Evolutionary conservation across 306 rosid species (phyloP).

Genomic region (Lotus japonicus): DNA sequence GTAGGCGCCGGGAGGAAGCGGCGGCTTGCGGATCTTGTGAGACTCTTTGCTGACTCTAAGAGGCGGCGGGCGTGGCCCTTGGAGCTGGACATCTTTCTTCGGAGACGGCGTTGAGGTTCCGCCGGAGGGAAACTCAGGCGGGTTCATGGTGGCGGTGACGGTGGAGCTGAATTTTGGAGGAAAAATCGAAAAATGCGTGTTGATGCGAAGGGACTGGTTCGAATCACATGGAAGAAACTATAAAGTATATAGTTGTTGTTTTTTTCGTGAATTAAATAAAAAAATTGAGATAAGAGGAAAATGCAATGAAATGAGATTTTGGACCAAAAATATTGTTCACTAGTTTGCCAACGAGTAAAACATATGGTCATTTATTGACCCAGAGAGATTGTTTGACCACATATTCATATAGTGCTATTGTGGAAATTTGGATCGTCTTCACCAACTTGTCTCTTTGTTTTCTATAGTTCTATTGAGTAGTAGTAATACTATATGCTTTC

Average conservation of each 20-base stretch:
- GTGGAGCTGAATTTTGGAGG: background rate
- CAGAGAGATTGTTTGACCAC: background rate
- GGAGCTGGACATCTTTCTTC: slow-evolving; percentile 54
- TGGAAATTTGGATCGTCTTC: no score
- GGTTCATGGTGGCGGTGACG: slow-evolving; percentile 34
- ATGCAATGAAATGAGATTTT: background rate
- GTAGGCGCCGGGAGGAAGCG: slow-evolving; percentile 30
- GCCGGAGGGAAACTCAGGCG: slow-evolving; percentile 29
- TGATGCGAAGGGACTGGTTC: background rate
- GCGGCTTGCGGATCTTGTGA: slow-evolving; percentile 72
- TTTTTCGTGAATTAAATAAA: background rate
- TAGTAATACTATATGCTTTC: no score
- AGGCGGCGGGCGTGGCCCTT: slow-evolving; percentile 78
- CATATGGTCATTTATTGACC: slow-evolving; percentile 21
- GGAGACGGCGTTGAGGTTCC: slow-evolving; percentile 31
- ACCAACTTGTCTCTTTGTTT: no score
- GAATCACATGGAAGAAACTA: background rate
- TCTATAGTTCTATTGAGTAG: no score
- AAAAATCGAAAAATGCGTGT: background rate
- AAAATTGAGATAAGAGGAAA: background rate
- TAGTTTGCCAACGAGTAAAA: background rate
- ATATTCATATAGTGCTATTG: no score
- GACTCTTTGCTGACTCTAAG: slow-evolving; percentile 72
- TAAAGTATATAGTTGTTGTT: background rate
- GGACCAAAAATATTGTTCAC: background rate